Base-by-base conservation (phyloP, 345 rosid genomes). In the Boechera divaricarpa region DNA sequence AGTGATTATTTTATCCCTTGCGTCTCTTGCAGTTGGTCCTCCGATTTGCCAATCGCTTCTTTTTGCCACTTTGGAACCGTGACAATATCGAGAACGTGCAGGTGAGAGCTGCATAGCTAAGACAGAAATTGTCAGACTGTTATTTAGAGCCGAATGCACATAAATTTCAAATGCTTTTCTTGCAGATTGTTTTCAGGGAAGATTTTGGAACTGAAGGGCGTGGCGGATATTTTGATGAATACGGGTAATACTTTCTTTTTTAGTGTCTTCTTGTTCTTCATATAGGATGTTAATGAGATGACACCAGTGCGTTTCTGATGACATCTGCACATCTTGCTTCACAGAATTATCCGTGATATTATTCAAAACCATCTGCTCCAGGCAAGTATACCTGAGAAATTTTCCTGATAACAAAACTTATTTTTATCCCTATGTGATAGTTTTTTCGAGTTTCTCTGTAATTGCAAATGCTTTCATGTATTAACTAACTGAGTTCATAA, bases 181-280 rank as follows among this genome's bases (percentile, higher is more conserved):
- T 18, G 68, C 84, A 95, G 97, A 92, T 95, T 58, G 98, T 95
- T 18, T 95, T 95, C 86, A 85, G 99, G 68, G 99, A 95, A 83
- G 96, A 92, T 78, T 95, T 95, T 82, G 99, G 99, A 83, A 92
- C 98, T 28, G 99, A 95, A 64, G 99, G 99, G 55, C 99, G 99
- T 7, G 99, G 99, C 41, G 99, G 99, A 81, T 95, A 95, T 77
- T 95, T 95, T 69, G 93, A 95, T 81, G 91, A 95, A 88, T 95
- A 95, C 6, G 99, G 99, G 98, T 95, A 51, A 26, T 69, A 57
- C 6, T 45, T 54, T 53, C 39, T 69, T 48, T 63, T 54, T 48
- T 56, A 5, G 38, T 63, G n/a, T 72, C 52, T 41, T 60, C 64
- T 4, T 18, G 10, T 48, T 29, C 67, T 51, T 58, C n/a, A 0